A percentile compares a stretch with the other conserved stretches of the same genome.
Conservation (phyloP, 805 yeast genomes). For the Spathaspora hagerdaliae region DNA sequence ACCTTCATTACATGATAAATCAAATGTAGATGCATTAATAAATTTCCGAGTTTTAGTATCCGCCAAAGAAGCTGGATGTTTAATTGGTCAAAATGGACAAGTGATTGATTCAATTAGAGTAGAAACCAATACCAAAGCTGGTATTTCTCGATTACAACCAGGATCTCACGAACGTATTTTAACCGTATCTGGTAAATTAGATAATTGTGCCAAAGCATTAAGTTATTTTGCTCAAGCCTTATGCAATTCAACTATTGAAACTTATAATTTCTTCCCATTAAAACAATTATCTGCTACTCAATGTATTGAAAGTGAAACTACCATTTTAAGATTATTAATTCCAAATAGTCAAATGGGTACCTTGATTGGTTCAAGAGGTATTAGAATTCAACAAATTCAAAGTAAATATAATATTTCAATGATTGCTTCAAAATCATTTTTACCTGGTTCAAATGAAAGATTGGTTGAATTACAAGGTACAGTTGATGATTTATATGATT, state of each 20-base stretch:
- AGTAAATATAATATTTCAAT: constrained; percentile 66
- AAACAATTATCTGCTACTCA: constrained; percentile 55
- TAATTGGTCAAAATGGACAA: constrained; percentile 81
- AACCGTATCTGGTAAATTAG: constrained; percentile 71
- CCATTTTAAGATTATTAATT: constrained; percentile 62
- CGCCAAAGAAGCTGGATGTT: constrained; percentile 83
- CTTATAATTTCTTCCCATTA: constrained; percentile 54
- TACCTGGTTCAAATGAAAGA: constrained; percentile 80
- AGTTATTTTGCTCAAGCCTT: constrained; percentile 67
- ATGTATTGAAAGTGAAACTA: constrained; percentile 46
- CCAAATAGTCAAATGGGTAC: constrained; percentile 89
- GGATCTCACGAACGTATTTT: constrained; percentile 82
- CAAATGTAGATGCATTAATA: constrained; percentile 28
- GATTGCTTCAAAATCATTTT: constrained; percentile 81
- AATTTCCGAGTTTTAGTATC: constrained; percentile 62
- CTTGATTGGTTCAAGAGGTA: constrained; percentile 80
- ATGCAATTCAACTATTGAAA: constrained; percentile 36
- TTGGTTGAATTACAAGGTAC: constrained; percentile 84
- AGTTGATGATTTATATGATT: constrained; percentile 55
- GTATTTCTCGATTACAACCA: constrained; percentile 73
- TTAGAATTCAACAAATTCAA: constrained; percentile 75
- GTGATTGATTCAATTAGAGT: constrained; percentile 75
- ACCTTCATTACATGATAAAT: constrained; percentile 24
- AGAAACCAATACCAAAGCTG: constrained; percentile 76
- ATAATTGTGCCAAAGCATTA: constrained; percentile 64